Evolutionary conservation across 371 early-diverging fungal genomes (phyloP).

Genomic region (Hamiltosporidium tvaerminnensis): DNA sequence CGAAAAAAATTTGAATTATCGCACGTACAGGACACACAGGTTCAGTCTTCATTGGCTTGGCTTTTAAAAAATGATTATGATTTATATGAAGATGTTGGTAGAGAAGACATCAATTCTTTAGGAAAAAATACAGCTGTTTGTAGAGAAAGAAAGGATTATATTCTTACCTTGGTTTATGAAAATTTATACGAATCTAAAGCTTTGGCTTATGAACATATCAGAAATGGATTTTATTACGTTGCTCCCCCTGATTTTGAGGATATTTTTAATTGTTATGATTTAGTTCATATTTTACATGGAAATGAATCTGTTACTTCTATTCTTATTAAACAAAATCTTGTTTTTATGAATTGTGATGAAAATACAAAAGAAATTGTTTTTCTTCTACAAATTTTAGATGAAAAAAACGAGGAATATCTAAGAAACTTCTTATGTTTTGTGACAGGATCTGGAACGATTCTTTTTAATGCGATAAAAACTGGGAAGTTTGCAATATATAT

Average conservation of each 20-base stretch:
- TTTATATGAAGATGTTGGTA: neutral
- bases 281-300: constrained; percentile 5
- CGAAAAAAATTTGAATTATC: constrained; percentile 4
- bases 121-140: neutral
- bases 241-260: constrained; percentile 11
- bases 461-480: neutral
- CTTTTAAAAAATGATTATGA: constrained; percentile 2
- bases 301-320: neutral
- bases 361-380: constrained; percentile 19
- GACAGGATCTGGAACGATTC: constrained; percentile 23
- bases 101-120: neutral
- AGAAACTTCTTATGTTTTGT: constrained; percentile 20
- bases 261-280: constrained; percentile 5
- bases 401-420: constrained; percentile 6
- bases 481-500: constrained; percentile 5
- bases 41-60: constrained; percentile 4
- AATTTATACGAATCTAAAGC: neutral
- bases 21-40: constrained; percentile 19
- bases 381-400: constrained; percentile 17
- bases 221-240: constrained; percentile 9
- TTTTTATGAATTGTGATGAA: constrained; percentile 6
- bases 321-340: neutral
- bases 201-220: constrained; percentile 14
- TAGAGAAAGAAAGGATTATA: neutral
- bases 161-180: neutral